phyloP scores from a whole-genome alignment of 495 filamentous ascomycete genomes.

The Penicillium egyptiacum region DNA sequence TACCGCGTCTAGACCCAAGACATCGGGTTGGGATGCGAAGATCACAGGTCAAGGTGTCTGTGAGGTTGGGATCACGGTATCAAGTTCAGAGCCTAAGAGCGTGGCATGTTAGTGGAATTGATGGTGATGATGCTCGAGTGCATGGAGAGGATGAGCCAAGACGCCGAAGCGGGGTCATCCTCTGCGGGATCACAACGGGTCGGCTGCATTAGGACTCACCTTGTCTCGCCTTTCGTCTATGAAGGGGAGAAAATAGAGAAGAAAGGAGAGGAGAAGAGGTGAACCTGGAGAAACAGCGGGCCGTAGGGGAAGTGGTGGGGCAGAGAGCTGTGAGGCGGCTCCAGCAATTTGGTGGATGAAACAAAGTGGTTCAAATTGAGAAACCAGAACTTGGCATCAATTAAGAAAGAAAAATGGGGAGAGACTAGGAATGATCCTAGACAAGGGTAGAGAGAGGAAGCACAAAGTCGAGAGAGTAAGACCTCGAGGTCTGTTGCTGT shows the following conservation, averaged over 20 bases:
- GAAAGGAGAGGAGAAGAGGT: constrained; percentile 1
- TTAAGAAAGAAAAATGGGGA: background rate
- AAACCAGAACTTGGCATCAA: background rate
- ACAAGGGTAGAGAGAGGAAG: background rate
- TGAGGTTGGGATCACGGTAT: background rate
- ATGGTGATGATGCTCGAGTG: constrained; percentile 1
- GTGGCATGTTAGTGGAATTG: constrained; percentile 13
- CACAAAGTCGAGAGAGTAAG: background rate
- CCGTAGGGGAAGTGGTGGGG: constrained; percentile 9
- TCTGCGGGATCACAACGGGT: constrained; percentile 11
- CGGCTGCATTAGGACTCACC: background rate
- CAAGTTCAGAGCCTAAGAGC: constrained; percentile 4
- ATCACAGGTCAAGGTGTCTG: background rate
- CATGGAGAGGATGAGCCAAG: constrained; percentile 7
- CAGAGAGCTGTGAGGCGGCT: constrained; percentile 10
- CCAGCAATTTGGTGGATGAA: constrained; percentile 8
- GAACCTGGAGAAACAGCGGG: constrained; percentile 17
- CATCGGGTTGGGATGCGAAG: background rate
- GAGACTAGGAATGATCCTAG: background rate
- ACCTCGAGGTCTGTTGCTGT: background rate
- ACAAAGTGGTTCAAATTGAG: constrained; percentile 3
- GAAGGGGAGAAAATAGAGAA: background rate
- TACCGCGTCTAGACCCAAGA: constrained; percentile 7
- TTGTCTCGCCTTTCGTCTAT: constrained; percentile 1
- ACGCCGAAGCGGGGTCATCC: constrained; percentile 11